Conservation (phyloP, 495 filamentous ascomycete genomes). For the Penicillium herquei region DNA sequence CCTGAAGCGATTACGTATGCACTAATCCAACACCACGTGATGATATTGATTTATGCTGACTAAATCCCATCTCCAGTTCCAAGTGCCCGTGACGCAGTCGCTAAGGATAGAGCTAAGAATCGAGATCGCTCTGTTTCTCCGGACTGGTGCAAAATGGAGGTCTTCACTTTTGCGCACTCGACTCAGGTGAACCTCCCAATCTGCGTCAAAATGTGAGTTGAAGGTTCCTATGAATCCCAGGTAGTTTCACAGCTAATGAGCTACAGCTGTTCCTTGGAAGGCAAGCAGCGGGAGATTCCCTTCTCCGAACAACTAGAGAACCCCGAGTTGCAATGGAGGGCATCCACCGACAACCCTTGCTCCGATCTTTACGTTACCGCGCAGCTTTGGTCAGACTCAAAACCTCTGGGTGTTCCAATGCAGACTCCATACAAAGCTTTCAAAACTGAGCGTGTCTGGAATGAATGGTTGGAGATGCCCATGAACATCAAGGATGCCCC, state of each 20-base stretch:
- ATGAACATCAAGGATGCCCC: conserved; percentile 78
- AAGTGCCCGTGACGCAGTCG: background rate
- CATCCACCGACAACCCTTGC: conserved; percentile 68
- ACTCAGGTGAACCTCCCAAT: conserved; percentile 73
- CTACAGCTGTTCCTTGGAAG: conserved; percentile 78
- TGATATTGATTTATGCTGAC: conserved; percentile 1
- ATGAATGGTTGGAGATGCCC: conserved; percentile 92
- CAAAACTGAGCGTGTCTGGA: conserved; percentile 78
- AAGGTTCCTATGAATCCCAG: background rate
- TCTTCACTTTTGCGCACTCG: conserved; percentile 90
- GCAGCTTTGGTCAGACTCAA: conserved; percentile 94
- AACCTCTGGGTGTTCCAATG: conserved; percentile 84
- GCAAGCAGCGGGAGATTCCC: conserved; percentile 72
- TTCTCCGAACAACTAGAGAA: conserved; percentile 74
- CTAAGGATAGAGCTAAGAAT: too few species aligned
- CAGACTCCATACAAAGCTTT: conserved; percentile 92
- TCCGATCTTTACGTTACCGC: conserved; percentile 92
- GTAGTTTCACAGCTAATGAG: conserved; percentile 14
- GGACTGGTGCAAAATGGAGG: conserved; percentile 73
- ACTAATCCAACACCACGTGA: background rate
- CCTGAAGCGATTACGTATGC: background rate
- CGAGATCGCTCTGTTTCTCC: too few species aligned
- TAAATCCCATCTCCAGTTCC: conserved; percentile 15
- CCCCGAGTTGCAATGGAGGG: conserved; percentile 79
- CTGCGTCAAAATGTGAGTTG: conserved; percentile 74